These are phyloP conservation scores for Polygonum aviculare DNA, from an alignment of 148 eudicot genomes.

Conservation along the genomic window DNA sequence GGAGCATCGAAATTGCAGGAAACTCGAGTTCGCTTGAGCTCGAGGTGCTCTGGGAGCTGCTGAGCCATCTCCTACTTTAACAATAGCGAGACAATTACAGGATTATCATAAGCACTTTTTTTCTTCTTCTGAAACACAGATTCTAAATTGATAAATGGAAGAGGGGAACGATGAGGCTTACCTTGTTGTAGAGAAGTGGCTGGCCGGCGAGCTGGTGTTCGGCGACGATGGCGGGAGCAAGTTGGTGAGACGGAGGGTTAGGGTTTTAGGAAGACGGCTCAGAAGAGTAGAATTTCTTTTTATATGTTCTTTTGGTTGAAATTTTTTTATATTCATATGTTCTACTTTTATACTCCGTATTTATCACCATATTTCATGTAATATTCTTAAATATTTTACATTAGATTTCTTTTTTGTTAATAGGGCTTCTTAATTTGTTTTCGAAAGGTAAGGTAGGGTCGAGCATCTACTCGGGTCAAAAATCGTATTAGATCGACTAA, in stretches of 20 bases:
- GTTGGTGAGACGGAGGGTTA: neutral
- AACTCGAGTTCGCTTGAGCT: conserved; percentile 71
- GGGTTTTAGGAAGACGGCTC: conserved; percentile 1
- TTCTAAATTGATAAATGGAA: neutral
- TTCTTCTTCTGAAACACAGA: neutral
- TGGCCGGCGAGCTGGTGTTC: neutral
- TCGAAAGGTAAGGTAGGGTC: no score
- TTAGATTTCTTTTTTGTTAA: no score
- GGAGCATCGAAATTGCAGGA: conserved; percentile 65
- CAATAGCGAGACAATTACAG: no score
- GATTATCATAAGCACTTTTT: neutral
- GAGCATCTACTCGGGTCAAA: no score
- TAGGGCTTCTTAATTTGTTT: no score
- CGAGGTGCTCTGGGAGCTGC: conserved; percentile 54
- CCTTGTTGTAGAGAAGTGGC: neutral
- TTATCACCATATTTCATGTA: no score
- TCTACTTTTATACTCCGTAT: no score
- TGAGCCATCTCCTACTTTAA: conserved; percentile 15
- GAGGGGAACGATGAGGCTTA: neutral
- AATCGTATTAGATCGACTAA: no score
- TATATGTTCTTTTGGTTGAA: neutral
- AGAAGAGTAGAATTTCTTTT: no score
- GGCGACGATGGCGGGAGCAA: neutral
- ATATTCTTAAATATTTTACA: no score
- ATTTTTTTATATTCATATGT: no score